Conservation (phyloP, 768 basidiomycete species). For the Brasilioporus rufonigricans region DNA sequence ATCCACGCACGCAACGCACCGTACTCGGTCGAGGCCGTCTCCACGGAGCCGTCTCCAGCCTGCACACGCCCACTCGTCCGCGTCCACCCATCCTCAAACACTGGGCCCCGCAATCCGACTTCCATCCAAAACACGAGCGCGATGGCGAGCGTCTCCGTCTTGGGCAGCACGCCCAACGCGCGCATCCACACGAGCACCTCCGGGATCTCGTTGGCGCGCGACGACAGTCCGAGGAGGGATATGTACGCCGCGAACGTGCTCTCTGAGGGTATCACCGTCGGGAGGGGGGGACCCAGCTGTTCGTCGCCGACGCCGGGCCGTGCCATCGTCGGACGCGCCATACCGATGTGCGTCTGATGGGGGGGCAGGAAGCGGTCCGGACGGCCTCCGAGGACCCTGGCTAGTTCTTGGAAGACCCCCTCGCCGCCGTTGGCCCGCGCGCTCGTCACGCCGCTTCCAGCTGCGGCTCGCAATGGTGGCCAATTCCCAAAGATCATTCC, state of each 20-base stretch:
- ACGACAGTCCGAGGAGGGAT: slow-evolving; percentile 52
- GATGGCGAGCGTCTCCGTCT: slow-evolving; percentile 52
- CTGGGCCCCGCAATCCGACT: slow-evolving; percentile 57
- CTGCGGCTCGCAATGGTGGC: slow-evolving; percentile 37
- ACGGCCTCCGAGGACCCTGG: slow-evolving; percentile 8
- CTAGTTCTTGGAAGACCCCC: slow-evolving; percentile 21
- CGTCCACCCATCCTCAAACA: slow-evolving; percentile 46
- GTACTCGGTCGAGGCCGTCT: slow-evolving; percentile 10
- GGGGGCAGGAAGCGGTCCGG: slow-evolving; percentile 14
- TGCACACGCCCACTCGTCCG: neutral
- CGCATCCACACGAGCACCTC: slow-evolving; percentile 74
- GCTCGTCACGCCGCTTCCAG: slow-evolving; percentile 26
- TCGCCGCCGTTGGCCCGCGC: slow-evolving; percentile 16
- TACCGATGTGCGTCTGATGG: neutral
- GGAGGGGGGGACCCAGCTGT: slow-evolving; percentile 17
- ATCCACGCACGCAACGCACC: slow-evolving; percentile 45
- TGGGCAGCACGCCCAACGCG: slow-evolving; percentile 50
- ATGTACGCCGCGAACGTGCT: slow-evolving; percentile 57
- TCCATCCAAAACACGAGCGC: slow-evolving; percentile 73
- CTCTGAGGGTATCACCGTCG: slow-evolving; percentile 48
- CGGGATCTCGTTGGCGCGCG: slow-evolving; percentile 59
- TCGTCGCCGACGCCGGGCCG: neutral
- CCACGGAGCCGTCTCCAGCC: neutral
- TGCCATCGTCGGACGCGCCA: slow-evolving; percentile 5
- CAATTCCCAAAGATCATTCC: slow-evolving; percentile 58